phyloP scores from a whole-genome alignment of 345 rosid species.

The Hirschfeldia incana region DNA sequence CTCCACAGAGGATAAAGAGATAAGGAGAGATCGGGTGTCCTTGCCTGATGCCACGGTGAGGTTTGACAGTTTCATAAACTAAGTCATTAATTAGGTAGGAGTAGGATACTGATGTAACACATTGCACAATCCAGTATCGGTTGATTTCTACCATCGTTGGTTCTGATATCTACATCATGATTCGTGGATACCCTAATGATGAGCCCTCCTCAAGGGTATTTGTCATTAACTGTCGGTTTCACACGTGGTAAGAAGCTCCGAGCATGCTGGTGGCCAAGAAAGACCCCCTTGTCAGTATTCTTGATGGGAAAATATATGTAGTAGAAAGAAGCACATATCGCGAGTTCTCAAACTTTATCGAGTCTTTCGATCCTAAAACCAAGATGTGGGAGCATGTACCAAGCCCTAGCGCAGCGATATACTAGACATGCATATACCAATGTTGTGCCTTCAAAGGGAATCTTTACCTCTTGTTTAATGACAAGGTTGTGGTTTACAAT shows the following conservation, averaged over 20 bases:
- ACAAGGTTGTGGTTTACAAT: background rate
- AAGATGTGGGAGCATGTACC: background rate
- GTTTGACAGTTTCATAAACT: background rate
- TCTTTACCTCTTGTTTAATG: background rate
- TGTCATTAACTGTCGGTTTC: background rate
- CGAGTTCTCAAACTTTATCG: background rate
- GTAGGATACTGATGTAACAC: too few species aligned
- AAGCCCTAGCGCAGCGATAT: background rate
- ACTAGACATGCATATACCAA: background rate
- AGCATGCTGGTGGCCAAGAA: constrained; percentile 1
- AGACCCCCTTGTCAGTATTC: background rate
- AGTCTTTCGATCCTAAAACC: background rate
- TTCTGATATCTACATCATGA: background rate
- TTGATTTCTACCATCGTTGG: background rate
- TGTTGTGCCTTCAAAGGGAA: background rate
- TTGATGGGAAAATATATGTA: background rate
- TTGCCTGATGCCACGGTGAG: background rate
- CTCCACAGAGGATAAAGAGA: background rate
- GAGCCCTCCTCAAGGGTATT: background rate
- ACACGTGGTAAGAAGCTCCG: background rate
- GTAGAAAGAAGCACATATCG: background rate
- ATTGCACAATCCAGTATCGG: background rate
- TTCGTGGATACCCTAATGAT: background rate
- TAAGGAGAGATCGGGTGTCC: background rate
- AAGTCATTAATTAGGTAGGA: background rate